Base-by-base conservation (phyloP, 768 basidiomycete genomes). In the Pluteus cervinus region DNA sequence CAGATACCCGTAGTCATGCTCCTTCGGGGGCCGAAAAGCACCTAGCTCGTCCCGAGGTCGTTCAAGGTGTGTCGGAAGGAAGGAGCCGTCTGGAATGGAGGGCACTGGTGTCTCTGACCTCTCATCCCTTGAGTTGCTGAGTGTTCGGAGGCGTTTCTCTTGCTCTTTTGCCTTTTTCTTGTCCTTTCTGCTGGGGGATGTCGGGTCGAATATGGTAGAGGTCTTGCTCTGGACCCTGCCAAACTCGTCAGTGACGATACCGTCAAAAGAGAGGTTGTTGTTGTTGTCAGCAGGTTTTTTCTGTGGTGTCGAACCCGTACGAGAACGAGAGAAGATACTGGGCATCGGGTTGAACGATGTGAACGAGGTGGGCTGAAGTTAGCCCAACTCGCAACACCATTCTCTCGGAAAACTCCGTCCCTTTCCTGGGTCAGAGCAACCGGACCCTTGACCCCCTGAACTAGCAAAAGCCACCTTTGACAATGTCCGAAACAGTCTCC, bases 321-420 rank as follows among this genome's bases (percentile, higher is more conserved):
- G 73, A 45, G 76, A 55, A 49, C 81, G 76, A 56, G 82, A 81
- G 62, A 85, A 85, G 61, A 84, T 54, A 58, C 76, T 81, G 66
- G 74, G 80, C 81, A 85, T 84, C 62, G 70, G 53, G 52, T 53
- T 44, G 52, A 47, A 49, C 57, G 59, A 57, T 55, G 62, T 56
- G 58, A 52, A 54, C 25, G 28, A 54, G 49, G 54, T 41, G 49
- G 51, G 44, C 48, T 50, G 42, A 39, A 42, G 45, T 45, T 43
- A 45, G 44, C 44, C 50, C 52, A 53, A 55, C 45, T 46, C 39
- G 26, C 42, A 47, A 30, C 34, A 16, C 29, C 3, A 23, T 23
- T 33, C 21, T 31, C 42, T 45, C 54, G 56, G 54, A 46, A 53
- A 50, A 39, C 52, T 51, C 52, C 57, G 50, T 39, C 39, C 38